A percentile compares a stretch with the other conserved stretches of the same genome.
Evolutionary conservation across 2,329 filamentous ascomycete species (phyloP).

Genomic region (Colletotrichum brevisporum): DNA sequence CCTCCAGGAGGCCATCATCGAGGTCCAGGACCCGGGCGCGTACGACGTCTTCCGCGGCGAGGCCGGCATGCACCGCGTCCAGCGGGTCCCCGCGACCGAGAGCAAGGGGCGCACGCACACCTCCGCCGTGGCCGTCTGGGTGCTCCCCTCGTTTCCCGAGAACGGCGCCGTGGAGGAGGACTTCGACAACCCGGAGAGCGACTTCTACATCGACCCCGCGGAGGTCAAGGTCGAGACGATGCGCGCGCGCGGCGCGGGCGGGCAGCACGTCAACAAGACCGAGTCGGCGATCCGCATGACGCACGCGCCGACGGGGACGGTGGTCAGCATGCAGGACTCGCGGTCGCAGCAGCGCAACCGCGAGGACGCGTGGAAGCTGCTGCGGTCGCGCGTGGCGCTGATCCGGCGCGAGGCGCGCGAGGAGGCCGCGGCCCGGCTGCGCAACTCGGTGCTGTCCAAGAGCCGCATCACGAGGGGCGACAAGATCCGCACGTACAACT

Average conservation of each 20-base stretch:
- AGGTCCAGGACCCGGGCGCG: constrained; percentile 81
- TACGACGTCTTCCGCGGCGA: constrained; percentile 89
- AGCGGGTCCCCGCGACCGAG: constrained; percentile 93
- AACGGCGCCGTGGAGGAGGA: constrained; percentile 65
- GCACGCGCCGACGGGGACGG: constrained; percentile 87
- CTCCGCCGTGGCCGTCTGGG: constrained; percentile 91
- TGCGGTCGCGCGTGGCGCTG: constrained; percentile 87
- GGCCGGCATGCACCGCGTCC: constrained; percentile 94
- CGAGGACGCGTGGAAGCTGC: constrained; percentile 86
- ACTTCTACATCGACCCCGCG: constrained; percentile 89
- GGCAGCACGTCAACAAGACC: constrained; percentile 98
- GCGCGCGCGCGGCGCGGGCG: constrained; percentile 91
- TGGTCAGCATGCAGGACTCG: constrained; percentile 93
- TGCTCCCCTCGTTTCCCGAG: constrained; percentile 85
- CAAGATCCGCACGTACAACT: constrained; percentile 95
- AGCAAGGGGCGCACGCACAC: constrained; percentile 93
- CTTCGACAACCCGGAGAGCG: constrained; percentile 86
- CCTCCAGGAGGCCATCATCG: constrained; percentile 88
- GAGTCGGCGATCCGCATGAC: constrained; percentile 96
- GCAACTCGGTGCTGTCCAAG: constrained; percentile 83
- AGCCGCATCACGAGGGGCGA: constrained; percentile 90
- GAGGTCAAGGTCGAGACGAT: constrained; percentile 91
- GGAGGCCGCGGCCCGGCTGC: constrained; percentile 80
- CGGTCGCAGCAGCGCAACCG: constrained; percentile 92
- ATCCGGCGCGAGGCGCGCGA: constrained; percentile 85